These are phyloP conservation scores for Glycine latifolia DNA, from an alignment of 306 rosid species.

Conservation along the genomic window DNA sequence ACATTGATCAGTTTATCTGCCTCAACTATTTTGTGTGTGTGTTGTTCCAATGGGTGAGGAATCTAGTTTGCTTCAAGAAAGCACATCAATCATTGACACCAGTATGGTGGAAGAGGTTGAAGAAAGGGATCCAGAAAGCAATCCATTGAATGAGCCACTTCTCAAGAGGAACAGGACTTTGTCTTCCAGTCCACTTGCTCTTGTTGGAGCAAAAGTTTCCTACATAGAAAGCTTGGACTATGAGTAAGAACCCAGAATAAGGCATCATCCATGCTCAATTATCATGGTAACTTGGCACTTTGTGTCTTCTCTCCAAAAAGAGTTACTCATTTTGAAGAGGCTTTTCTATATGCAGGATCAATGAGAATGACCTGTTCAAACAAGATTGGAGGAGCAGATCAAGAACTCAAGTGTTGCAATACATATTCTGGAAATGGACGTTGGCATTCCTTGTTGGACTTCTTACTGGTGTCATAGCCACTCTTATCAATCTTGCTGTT, in stretches of 20 bases:
- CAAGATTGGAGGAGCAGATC: conserved; percentile 95
- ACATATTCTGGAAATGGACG: conserved; percentile 75
- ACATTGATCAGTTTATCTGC: conserved; percentile 27
- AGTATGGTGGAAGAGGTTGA: conserved; percentile 57
- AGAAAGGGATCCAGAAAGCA: conserved; percentile 77
- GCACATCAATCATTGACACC: conserved; percentile 33
- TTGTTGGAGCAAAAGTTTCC: conserved; percentile 82
- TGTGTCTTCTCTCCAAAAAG: not conserved
- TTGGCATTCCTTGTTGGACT: conserved; percentile 86
- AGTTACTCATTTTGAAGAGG: conserved; percentile 31
- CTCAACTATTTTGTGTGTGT: not conserved
- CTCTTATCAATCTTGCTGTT: conserved; percentile 83
- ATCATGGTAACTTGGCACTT: not conserved
- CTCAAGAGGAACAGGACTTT: conserved; percentile 76
- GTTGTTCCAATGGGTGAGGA: conserved; percentile 62
- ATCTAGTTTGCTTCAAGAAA: conserved; percentile 41
- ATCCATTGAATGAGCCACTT: conserved; percentile 60
- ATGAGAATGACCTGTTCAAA: conserved; percentile 88
- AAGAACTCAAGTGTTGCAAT: conserved; percentile 75
- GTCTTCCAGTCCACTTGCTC: conserved; percentile 77
- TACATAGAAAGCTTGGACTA: conserved; percentile 87
- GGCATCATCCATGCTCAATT: conserved; percentile 17
- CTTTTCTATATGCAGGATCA: conserved; percentile 67
- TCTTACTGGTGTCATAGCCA: conserved; percentile 81
- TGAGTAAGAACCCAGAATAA: conserved; percentile 60